Evolutionary conservation across 164 flowering plant species (phyloP).

Genomic region (Tetrastigma voinierianum): DNA sequence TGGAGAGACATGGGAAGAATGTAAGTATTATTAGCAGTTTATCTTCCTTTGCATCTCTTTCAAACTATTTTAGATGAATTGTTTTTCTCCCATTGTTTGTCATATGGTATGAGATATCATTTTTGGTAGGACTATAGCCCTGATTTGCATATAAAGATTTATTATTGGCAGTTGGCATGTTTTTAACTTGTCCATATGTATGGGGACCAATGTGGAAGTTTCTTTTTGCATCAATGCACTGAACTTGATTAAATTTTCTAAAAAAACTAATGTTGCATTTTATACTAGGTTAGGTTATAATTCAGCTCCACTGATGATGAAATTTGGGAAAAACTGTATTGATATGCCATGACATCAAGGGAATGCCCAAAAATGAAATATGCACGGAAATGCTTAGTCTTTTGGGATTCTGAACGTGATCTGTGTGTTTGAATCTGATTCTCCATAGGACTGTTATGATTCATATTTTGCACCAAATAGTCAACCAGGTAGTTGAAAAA

Average conservation of each 20-base stretch:
- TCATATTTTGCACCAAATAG: too few species aligned
- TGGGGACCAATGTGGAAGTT: not conserved
- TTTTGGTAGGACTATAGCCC: not conserved
- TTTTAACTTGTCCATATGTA: not conserved
- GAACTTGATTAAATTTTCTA: not conserved
- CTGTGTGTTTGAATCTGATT: too few species aligned
- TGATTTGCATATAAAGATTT: not conserved
- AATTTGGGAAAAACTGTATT: too few species aligned
- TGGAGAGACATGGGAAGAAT: slow-evolving; percentile 90
- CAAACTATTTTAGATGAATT: not conserved
- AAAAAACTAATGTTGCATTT: not conserved
- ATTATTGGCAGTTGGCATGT: not conserved
- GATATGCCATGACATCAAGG: too few species aligned
- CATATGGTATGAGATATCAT: not conserved
- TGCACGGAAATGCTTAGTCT: too few species aligned
- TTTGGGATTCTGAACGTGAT: too few species aligned
- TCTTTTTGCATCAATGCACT: not conserved
- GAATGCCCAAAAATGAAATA: too few species aligned
- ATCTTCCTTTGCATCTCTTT: not conserved
- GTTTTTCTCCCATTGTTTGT: not conserved
- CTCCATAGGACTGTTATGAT: too few species aligned
- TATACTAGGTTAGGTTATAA: not conserved
- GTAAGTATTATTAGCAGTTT: slow-evolving; percentile 50
- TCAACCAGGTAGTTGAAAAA: too few species aligned
- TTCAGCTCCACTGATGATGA: not conserved